phyloP scores from a whole-genome alignment of 208 protist species.

The Strigomonas culicis region DNA sequence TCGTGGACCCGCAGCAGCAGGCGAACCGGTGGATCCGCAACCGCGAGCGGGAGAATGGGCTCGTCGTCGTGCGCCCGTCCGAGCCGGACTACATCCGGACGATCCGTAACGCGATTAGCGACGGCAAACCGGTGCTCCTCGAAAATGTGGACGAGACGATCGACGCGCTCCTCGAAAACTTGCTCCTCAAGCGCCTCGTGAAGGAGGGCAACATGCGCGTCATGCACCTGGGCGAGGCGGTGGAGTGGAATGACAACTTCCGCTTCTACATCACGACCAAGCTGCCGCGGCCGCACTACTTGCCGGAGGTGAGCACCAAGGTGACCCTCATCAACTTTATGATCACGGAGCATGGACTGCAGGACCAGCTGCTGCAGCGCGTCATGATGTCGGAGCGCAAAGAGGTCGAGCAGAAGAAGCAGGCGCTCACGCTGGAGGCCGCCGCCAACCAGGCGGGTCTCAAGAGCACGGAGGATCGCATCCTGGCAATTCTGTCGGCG shows the following conservation, averaged over 20 bases:
- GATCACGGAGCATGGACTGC: slow-evolving; percentile 95
- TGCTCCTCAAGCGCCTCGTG: slow-evolving; percentile 94
- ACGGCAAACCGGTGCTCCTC: slow-evolving; percentile 93
- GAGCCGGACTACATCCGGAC: slow-evolving; percentile 80
- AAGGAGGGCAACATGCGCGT: slow-evolving; percentile 82
- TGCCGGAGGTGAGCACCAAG: slow-evolving; percentile 96
- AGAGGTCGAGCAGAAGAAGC: slow-evolving; percentile 96
- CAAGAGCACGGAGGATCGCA: slow-evolving; percentile 89
- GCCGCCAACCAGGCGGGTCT: slow-evolving; percentile 87
- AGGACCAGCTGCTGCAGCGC: slow-evolving; percentile 95
- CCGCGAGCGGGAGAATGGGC: slow-evolving; percentile 80
- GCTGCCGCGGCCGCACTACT: slow-evolving; percentile 96
- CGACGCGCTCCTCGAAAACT: slow-evolving; percentile 97
- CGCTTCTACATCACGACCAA: slow-evolving; percentile 98
- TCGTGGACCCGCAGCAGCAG: slow-evolving; percentile 94
- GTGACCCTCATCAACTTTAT: slow-evolving; percentile 97
- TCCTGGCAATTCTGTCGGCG: slow-evolving; percentile 88
- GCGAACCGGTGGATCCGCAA: slow-evolving; percentile 95
- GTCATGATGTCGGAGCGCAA: slow-evolving; percentile 94
- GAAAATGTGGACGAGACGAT: slow-evolving; percentile 96
- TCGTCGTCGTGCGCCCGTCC: slow-evolving; percentile 81
- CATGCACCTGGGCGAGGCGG: slow-evolving; percentile 96
- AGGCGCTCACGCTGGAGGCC: slow-evolving; percentile 90
- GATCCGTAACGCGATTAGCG: slow-evolving; percentile 92
- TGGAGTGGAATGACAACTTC: slow-evolving; percentile 96